Conservation (phyloP, 2,329 filamentous ascomycete genomes). For the Aspergillus versicolor region DNA sequence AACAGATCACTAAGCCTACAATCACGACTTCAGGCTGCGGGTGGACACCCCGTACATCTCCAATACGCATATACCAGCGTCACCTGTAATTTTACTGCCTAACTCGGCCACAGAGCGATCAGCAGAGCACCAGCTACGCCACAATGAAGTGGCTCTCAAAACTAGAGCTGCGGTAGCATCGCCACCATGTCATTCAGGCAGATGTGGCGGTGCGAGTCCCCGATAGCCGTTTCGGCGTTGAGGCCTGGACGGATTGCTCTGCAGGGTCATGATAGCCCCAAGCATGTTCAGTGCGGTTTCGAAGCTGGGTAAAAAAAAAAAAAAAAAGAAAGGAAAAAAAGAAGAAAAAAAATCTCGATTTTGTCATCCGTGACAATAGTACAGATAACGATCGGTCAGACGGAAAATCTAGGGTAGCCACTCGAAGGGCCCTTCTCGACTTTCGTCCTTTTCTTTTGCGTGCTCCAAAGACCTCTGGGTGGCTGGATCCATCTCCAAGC, state of each 20-base stretch:
- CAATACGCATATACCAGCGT: background rate
- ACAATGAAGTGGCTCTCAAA: background rate
- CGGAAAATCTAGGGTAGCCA: background rate
- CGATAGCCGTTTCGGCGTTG: background rate
- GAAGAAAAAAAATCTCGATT: background rate
- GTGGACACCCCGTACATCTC: background rate
- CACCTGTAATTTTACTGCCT: slow-evolving; percentile 8
- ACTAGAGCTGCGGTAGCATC: background rate
- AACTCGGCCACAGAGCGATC: background rate
- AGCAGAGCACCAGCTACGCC: background rate
- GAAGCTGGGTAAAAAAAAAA: background rate
- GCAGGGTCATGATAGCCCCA: slow-evolving; percentile 7
- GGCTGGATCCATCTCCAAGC: background rate
- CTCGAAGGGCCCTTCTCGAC: slow-evolving; percentile 3
- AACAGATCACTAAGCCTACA: background rate
- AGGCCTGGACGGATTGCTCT: background rate
- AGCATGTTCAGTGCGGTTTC: background rate
- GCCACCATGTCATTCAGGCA: background rate
- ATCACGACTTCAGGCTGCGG: background rate
- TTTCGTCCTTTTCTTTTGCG: background rate
- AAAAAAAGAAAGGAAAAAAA: background rate
- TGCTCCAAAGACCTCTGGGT: background rate
- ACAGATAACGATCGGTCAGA: slow-evolving; percentile 3
- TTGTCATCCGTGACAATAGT: slow-evolving; percentile 20
- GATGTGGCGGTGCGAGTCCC: slow-evolving; percentile 8